These are phyloP conservation scores for Schwanniomyces etchellsii DNA, from an alignment of 1,139 yeast genomes.

Conservation along the genomic window DNA sequence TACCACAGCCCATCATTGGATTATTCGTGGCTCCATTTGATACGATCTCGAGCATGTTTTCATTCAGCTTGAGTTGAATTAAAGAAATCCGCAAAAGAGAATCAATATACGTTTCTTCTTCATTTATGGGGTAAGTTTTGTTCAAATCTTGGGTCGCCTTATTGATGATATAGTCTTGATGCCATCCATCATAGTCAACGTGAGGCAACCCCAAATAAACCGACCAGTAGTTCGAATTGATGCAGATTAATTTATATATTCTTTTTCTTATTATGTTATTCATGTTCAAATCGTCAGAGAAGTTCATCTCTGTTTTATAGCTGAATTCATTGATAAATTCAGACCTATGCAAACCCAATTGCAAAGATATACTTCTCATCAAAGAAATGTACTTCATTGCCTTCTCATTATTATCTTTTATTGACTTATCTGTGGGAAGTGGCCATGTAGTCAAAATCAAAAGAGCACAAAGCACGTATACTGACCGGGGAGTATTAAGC, in stretches of 20 bases:
- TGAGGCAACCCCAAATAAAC: constrained; percentile 36
- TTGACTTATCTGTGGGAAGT: constrained; percentile 25
- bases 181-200: constrained; percentile 34
- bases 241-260: constrained; percentile 39
- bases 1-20: constrained; percentile 20
- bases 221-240: constrained; percentile 42
- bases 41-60: constrained; percentile 29
- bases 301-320: constrained; percentile 34
- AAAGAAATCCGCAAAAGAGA: constrained; percentile 35
- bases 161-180: constrained; percentile 38
- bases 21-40: constrained; percentile 12
- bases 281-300: constrained; percentile 27
- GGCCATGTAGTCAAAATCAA: constrained; percentile 45
- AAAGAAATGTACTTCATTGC: constrained; percentile 36
- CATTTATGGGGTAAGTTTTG: constrained; percentile 6
- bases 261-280: constrained; percentile 37
- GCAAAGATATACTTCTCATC: constrained; percentile 37
- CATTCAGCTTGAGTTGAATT: constrained; percentile 38
- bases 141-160: constrained; percentile 25
- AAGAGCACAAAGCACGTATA: constrained; percentile 34
- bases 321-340: constrained; percentile 41
- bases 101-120: constrained; percentile 33
- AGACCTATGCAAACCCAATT: constrained; percentile 40
- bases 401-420: constrained; percentile 29
- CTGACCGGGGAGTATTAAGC: constrained; percentile 42